Percentiles rank a stretch among this genome's conserved stretches.
Evolutionary conservation across 495 filamentous ascomycete species (phyloP).

Genomic region (Venustampulla echinocandica): DNA sequence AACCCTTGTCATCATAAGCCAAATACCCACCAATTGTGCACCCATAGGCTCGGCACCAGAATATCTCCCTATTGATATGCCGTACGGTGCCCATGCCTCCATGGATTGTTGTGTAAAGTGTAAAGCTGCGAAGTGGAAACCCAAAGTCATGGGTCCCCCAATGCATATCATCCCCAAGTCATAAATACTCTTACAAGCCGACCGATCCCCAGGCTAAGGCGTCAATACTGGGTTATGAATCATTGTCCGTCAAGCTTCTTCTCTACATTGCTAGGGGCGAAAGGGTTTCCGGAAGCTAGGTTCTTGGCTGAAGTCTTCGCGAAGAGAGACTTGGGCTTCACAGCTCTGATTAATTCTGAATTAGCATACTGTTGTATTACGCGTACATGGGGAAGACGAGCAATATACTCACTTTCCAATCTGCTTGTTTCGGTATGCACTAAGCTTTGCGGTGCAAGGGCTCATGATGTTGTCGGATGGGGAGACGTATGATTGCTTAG

Average conservation of each 20-base stretch:
- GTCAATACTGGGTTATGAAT: neutral
- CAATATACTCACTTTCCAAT: constrained; percentile 52
- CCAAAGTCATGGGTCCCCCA: too few species aligned
- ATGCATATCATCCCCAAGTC: neutral
- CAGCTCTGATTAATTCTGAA: constrained; percentile 45
- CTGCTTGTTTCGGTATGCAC: constrained; percentile 72
- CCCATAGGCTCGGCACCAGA: too few species aligned
- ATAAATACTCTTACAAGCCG: constrained; percentile 9
- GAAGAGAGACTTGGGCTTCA: constrained; percentile 58
- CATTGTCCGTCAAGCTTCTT: constrained; percentile 10
- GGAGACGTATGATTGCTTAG: constrained; percentile 67
- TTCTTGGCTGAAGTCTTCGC: constrained; percentile 52
- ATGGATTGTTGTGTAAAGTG: too few species aligned
- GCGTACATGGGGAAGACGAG: neutral
- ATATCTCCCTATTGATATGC: too few species aligned
- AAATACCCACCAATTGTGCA: too few species aligned
- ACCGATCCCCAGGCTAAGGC: neutral
- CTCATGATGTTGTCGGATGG: constrained; percentile 90
- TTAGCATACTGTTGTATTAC: constrained; percentile 9
- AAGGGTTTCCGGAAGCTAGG: too few species aligned
- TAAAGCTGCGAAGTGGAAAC: too few species aligned
- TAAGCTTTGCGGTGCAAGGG: constrained; percentile 86
- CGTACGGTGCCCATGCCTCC: too few species aligned
- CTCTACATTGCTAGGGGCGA: constrained; percentile 1
- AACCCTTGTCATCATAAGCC: too few species aligned